Conservation (phyloP, 1,139 yeast genomes). For the Geotrichum carabidarum region DNA sequence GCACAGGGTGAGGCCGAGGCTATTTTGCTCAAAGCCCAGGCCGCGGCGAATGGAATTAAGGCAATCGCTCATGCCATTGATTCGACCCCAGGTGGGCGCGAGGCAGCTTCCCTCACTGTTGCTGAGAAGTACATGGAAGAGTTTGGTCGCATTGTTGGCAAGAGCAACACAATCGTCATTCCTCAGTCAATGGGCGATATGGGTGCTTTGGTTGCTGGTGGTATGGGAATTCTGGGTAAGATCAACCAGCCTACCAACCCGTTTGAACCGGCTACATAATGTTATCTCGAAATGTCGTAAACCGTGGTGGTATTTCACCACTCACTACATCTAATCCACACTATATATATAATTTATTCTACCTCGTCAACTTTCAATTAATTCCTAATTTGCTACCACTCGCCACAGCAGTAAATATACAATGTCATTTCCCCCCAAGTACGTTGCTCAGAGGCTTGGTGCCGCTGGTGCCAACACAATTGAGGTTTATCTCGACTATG, state of each 20-base stretch:
- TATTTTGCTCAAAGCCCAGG: constrained; percentile 60
- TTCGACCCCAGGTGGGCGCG: constrained; percentile 63
- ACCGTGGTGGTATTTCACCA: no score
- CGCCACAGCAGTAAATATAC: neutral
- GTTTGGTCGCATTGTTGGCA: constrained; percentile 77
- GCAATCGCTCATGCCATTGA: constrained; percentile 62
- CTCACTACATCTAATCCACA: no score
- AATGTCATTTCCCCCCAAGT: constrained; percentile 35
- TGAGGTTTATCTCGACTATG: constrained; percentile 67
- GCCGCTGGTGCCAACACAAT: constrained; percentile 36
- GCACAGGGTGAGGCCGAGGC: constrained; percentile 71
- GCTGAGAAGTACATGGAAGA: constrained; percentile 83
- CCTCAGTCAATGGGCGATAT: constrained; percentile 75
- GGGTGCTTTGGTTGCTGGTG: constrained; percentile 70
- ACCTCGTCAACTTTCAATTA: neutral
- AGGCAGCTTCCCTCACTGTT: constrained; percentile 71
- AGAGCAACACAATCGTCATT: constrained; percentile 67
- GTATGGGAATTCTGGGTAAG: constrained; percentile 64
- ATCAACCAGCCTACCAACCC: constrained; percentile 29
- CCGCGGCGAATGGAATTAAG: constrained; percentile 67
- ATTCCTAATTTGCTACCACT: neutral
- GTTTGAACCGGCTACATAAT: neutral
- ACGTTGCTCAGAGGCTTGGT: constrained; percentile 32
- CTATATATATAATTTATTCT: neutral
- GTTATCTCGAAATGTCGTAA: neutral